Evolutionary conservation across 768 basidiomycete genomes (phyloP), one percentile per base, ranked within the genome.

Genomic region (Trametes punicea): DNA sequence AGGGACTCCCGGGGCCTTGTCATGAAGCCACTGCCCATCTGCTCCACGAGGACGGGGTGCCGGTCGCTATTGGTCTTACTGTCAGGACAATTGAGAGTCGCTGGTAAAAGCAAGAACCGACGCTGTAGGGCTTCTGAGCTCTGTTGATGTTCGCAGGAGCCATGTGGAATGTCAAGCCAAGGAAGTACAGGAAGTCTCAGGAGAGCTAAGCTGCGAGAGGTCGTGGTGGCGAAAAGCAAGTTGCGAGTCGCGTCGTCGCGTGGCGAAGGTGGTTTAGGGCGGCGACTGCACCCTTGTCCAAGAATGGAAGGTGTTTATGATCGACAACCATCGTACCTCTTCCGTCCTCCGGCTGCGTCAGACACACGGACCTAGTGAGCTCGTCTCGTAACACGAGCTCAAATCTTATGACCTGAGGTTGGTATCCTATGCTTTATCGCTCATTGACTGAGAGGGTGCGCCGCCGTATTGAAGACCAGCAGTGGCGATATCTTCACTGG

Each of bases 1-100:
- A 51, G 74, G 71, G 47, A 73, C 75, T 20, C 75, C 75, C 20
- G 82, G 81, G 42, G 84, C 85, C 70, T 79, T 84, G 79, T 91
- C 89, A 71, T 91, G 89, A 25, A 84, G 65, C 89, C 89, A 90
- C 66, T 80, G 78, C 55, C 82, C 85, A 39, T 88, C 84, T 21
- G 75, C 73, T 52, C 75, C 77, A 61, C 74, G 69, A 51, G 65
- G 57, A 16, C 79, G 74, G 56, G 74, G 64, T n/a, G 63, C 69
- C 67, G 85, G 84, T 62, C 86, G 83, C 86, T 87, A 44, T 36
- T 27, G 21, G 25, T 31, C 31, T 31, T n/a, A 11, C 49, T 41
- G 38, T 60, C 44, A 60, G 53, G 20, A 42, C 9, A 21, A 26
- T 39, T 0, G 27, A 8, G 36, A 23, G 31, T 23, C 8, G 25